These are phyloP conservation scores for Mycena galopus DNA, from an alignment of 768 basidiomycete genomes.

Conservation along the genomic window DNA sequence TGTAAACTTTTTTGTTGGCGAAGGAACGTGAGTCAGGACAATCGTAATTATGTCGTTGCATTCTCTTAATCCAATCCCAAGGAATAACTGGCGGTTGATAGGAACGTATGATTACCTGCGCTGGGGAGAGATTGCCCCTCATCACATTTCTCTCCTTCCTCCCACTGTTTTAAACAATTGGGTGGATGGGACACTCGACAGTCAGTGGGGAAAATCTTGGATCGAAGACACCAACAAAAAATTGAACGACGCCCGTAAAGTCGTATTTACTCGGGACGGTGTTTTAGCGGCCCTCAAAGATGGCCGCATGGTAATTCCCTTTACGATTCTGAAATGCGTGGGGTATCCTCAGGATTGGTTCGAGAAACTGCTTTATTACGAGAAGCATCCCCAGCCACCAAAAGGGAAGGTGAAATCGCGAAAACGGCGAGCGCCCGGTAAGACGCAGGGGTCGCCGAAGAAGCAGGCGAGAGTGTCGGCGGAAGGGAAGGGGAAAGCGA, in stretches of 20 bases:
- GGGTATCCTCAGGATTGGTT: conserved; percentile 39
- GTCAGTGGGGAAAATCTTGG: conserved; percentile 11
- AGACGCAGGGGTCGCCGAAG: not conserved
- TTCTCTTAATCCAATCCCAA: not conserved
- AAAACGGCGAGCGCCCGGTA: conserved; percentile 1
- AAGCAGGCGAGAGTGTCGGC: not conserved
- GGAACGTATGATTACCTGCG: conserved; percentile 32
- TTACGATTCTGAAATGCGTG: conserved; percentile 39
- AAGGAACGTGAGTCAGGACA: conserved; percentile 7
- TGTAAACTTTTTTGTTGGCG: conserved; percentile 34
- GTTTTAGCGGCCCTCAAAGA: conserved; percentile 33
- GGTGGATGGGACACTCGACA: conserved; percentile 26
- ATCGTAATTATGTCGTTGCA: not conserved
- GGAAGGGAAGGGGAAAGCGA: not conserved
- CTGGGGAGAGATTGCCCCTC: conserved; percentile 31
- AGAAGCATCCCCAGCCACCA: conserved; percentile 33
- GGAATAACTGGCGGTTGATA: conserved; percentile 29
- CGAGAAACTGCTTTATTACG: conserved; percentile 30
- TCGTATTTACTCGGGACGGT: conserved; percentile 15
- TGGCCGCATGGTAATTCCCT: conserved; percentile 34
- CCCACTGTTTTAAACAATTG: conserved; percentile 16
- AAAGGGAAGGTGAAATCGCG: not conserved
- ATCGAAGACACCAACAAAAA: conserved; percentile 12
- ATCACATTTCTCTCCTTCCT: conserved; percentile 29
- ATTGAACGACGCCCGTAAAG: not conserved